These are phyloP conservation scores for Alnus rubra DNA, from an alignment of 306 rosid species.

Conservation along the genomic window DNA sequence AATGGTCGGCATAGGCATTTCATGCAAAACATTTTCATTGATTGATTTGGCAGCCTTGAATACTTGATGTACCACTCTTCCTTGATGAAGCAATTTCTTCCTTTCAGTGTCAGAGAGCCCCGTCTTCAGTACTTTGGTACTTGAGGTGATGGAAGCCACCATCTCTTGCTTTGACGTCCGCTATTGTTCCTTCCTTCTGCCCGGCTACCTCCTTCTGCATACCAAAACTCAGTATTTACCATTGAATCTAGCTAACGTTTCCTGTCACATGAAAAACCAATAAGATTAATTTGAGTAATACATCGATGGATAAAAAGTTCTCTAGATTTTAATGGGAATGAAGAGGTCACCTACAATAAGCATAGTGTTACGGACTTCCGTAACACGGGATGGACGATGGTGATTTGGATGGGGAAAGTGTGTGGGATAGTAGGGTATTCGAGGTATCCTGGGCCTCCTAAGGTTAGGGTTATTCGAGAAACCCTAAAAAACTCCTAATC, in stretches of 20 bases:
- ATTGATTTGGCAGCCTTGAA: constrained; percentile 89
- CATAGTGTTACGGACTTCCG: too few species aligned
- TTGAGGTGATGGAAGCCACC: constrained; percentile 94
- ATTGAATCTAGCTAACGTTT: constrained; percentile 80
- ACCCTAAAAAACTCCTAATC: too few species aligned
- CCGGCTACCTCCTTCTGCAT: constrained; percentile 81
- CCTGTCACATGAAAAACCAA: constrained; percentile 47
- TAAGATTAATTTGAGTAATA: not conserved
- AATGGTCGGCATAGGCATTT: constrained; percentile 72
- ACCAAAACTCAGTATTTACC: constrained; percentile 87
- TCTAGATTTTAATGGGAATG: constrained; percentile 17
- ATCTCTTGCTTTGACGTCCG: constrained; percentile 54
- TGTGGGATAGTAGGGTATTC: constrained; percentile 57
- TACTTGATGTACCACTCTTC: constrained; percentile 72
- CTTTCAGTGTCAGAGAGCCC: constrained; percentile 77
- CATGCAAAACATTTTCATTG: constrained; percentile 72
- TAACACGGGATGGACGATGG: too few species aligned
- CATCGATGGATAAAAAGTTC: constrained; percentile 8
- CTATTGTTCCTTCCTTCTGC: constrained; percentile 61
- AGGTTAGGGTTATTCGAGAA: too few species aligned
- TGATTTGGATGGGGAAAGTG: too few species aligned
- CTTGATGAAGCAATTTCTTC: constrained; percentile 59
- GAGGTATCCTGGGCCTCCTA: too few species aligned
- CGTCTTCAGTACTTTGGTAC: constrained; percentile 68
- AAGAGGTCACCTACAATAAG: constrained; percentile 69